A percentile compares a stretch with the other conserved stretches of the same genome.
These are phyloP conservation scores for Cladosporium sp. DNA, from an alignment of 2,329 filamentous ascomycete species.

Conservation along the genomic window DNA sequence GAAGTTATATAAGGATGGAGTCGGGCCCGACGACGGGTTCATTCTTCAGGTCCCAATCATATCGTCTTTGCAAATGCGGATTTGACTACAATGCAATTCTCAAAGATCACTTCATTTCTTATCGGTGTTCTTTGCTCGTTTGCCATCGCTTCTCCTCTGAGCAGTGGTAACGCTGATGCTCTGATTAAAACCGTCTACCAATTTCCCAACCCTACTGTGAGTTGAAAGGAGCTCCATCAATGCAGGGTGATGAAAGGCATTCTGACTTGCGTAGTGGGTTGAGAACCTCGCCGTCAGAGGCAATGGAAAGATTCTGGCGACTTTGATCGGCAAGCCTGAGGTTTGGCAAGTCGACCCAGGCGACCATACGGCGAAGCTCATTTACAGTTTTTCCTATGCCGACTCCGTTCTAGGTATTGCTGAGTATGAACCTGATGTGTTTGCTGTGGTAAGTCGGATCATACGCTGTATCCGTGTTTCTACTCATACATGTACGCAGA, in stretches of 20 bases:
- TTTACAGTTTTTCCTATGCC: slow-evolving; percentile 15
- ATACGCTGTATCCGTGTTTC: too few species aligned
- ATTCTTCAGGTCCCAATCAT: too few species aligned
- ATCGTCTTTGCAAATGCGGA: neutral
- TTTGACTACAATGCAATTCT: neutral
- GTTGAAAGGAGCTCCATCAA: neutral
- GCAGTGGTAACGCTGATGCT: neutral
- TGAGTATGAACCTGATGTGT: slow-evolving; percentile 16
- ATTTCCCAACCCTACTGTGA: neutral
- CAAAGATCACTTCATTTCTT: too few species aligned
- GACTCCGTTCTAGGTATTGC: slow-evolving; percentile 13
- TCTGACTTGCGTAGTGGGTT: slow-evolving; percentile 22
- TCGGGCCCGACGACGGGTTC: too few species aligned
- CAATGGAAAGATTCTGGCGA: slow-evolving; percentile 33
- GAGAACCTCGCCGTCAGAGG: slow-evolving; percentile 32
- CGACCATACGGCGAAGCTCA: slow-evolving; percentile 11
- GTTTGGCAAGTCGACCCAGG: slow-evolving; percentile 18
- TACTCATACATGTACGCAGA: neutral
- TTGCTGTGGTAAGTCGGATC: slow-evolving; percentile 5
- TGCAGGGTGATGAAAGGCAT: neutral
- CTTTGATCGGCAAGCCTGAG: slow-evolving; percentile 23
- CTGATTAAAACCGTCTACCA: neutral
- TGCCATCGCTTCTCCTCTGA: neutral
- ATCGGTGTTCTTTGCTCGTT: neutral
- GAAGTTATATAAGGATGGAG: too few species aligned